These are phyloP conservation scores for Acrocalymma vagum DNA, from an alignment of 2,329 filamentous ascomycete species.

Conservation along the genomic window DNA sequence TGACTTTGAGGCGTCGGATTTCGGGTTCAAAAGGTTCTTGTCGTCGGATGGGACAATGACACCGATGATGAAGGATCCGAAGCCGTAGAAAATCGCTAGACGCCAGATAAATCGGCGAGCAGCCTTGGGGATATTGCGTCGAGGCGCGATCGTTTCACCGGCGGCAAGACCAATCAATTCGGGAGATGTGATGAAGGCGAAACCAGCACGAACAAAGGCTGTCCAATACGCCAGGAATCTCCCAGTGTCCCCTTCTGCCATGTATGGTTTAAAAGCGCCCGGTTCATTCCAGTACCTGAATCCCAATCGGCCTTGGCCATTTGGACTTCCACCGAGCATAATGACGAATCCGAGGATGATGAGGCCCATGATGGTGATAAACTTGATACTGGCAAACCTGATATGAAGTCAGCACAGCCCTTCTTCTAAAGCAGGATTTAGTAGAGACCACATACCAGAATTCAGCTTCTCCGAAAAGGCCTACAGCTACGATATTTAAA, in stretches of 20 bases:
- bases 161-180: conserved; percentile 45
- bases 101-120: conserved; percentile 62
- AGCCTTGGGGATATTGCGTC: conserved; percentile 61
- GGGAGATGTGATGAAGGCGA: conserved; percentile 50
- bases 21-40: conserved; percentile 49
- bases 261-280: conserved; percentile 58
- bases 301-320: conserved; percentile 53
- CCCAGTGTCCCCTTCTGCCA: conserved; percentile 65
- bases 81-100: conserved; percentile 64
- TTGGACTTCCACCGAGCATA: conserved; percentile 45
- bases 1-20: conserved; percentile 43
- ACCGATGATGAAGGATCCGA: conserved; percentile 64
- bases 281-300: conserved; percentile 76
- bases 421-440: no score
- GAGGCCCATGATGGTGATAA: conserved; percentile 46
- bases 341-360: conserved; percentile 46
- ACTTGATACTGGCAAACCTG: conserved; percentile 63
- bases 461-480: conserved; percentile 56
- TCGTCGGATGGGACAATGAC: conserved; percentile 67
- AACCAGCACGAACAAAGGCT: conserved; percentile 63
- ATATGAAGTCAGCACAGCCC: no score
- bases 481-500: conserved; percentile 46
- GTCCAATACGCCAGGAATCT: conserved; percentile 68
- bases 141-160: conserved; percentile 44
- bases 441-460: no score